Evolutionary conservation across 768 basidiomycete species (phyloP).

Genomic region (Mycena crocata): DNA sequence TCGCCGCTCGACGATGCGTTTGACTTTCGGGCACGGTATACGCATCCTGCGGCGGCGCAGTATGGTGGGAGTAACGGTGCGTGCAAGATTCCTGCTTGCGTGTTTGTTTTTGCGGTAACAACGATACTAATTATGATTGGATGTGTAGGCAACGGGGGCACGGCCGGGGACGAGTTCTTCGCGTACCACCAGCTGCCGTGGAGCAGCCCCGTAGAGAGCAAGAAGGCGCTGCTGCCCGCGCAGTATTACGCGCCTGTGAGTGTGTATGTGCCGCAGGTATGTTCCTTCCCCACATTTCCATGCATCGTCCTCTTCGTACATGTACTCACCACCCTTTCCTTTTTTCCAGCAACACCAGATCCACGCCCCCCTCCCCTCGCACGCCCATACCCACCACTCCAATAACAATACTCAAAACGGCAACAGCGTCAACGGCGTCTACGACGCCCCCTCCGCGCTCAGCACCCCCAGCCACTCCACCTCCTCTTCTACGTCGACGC

Average conservation of each 20-base stretch:
- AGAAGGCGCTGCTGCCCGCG: constrained; percentile 1
- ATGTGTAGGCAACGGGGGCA: background rate
- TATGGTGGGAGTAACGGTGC: too few species aligned
- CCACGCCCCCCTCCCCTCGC: constrained; percentile 6
- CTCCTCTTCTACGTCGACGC: constrained; percentile 7
- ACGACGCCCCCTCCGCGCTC: too few species aligned
- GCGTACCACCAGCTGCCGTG: constrained; percentile 22
- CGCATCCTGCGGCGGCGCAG: too few species aligned
- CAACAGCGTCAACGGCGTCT: too few species aligned
- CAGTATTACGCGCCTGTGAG: constrained; percentile 15
- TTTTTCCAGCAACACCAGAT: background rate
- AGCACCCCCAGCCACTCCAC: too few species aligned
- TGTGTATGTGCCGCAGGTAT: background rate
- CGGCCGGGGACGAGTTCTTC: constrained; percentile 18
- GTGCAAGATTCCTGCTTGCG: too few species aligned
- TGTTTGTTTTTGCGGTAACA: too few species aligned
- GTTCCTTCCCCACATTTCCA: background rate
- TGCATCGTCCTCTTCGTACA: background rate
- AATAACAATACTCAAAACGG: too few species aligned
- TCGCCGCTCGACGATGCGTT: constrained; percentile 30
- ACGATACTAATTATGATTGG: too few species aligned
- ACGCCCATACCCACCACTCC: too few species aligned
- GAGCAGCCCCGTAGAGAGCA: constrained; percentile 14
- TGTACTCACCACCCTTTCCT: background rate
- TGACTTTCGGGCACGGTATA: constrained; percentile 2